Base-by-base conservation (phyloP, 495 filamentous ascomycete genomes). In the Coniosporium apollinis region DNA sequence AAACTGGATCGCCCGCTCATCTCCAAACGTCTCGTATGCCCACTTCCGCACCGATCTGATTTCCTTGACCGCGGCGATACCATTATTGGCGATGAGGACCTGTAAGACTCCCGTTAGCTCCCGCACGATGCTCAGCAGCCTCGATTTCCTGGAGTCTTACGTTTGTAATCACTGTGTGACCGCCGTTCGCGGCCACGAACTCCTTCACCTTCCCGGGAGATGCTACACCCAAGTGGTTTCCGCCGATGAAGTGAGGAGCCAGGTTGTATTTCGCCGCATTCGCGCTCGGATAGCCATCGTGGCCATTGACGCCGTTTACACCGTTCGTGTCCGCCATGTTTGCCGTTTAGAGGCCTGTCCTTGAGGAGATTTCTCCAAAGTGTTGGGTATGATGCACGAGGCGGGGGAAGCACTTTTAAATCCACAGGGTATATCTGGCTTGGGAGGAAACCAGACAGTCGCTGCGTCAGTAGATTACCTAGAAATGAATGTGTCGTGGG, bases 51-150 rank as follows among this genome's bases (percentile, higher is more conserved):
- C 85, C 19, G 85, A 94, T 48, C 89, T 71, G 49, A 99, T 99
- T 61, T 96, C 87, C 60, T 99, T 99, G 49, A 99, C 89, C 42
- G 89, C 89, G 11, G 89, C 89, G 59, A 99, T 99, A 71, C 89
- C 89, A 64, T 99, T 99, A 65, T 99, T 99, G 56, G 89, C 89
- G 57, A 99, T 99, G 41, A 99, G 72, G 17, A 99, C 84, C 89
- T 97, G 52, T 32, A 19, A 8, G 9, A 32, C 18, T 32, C 8
- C 9, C n/a, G 9, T 9, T 32, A 8, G 18, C 10, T 32, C 30
- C 17, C 30, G 17, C 17, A 13, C 15, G 8, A n/a, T n/a, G n/a
- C n/a, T n/a, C n/a, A n/a, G n/a, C n/a, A n/a, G n/a, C n/a, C 17
- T 16, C 8, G 9, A 32, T 9, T 17, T 32, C 18, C 25, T n/a